phyloP scores from a whole-genome alignment of 345 rosid genomes.

The Lepidium africanum region DNA sequence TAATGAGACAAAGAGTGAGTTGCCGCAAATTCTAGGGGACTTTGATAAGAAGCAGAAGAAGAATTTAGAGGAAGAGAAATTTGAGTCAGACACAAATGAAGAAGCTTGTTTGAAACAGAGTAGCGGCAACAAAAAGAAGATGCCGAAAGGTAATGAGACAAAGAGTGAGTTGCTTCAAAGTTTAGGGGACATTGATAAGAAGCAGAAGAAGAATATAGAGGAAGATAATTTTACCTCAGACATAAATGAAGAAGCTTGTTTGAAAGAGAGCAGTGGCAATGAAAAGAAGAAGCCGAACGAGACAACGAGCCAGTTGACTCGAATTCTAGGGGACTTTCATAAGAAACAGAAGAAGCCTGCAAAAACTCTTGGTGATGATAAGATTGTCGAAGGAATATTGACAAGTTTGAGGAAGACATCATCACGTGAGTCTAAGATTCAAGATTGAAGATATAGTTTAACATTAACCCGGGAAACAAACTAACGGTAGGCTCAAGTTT shows the following conservation, averaged over 20 bases:
- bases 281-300: no score
- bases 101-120: not conserved
- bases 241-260: no score
- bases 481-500: not conserved
- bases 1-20: no score
- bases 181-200: slow-evolving; percentile 16
- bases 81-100: slow-evolving; percentile 42
- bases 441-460: not conserved
- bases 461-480: not conserved
- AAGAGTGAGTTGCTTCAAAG: slow-evolving; percentile 50
- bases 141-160: slow-evolving; percentile 6
- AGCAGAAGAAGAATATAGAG: no score
- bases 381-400: slow-evolving; percentile 48
- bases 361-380: slow-evolving; percentile 41
- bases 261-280: no score
- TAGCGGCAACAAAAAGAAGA: not conserved
- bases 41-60: no score
- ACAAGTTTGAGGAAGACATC: slow-evolving; percentile 38
- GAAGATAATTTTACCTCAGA: no score
- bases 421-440: slow-evolving; percentile 25
- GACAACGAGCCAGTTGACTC: no score
- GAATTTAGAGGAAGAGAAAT: no score
- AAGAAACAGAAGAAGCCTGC: slow-evolving; percentile 25
- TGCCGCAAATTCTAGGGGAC: no score
- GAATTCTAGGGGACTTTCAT: slow-evolving; percentile 34